phyloP scores from a whole-genome alignment of 257 asterid species.

The Nicotiana knightiana region DNA sequence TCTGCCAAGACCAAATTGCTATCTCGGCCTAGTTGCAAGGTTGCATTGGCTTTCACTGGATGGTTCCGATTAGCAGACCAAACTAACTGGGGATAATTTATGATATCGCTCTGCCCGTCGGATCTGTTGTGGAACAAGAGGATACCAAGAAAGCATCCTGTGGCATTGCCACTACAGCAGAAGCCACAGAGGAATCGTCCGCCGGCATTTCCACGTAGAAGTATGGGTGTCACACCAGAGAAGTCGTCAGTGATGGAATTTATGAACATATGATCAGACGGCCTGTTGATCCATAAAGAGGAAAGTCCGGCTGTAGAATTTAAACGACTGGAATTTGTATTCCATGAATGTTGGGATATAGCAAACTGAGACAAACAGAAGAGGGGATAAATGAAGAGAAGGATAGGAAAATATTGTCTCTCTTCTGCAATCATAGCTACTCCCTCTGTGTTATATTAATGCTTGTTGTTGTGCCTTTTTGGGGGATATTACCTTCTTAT shows the following conservation, averaged over 20 bases:
- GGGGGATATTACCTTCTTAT: too few relatives aligned
- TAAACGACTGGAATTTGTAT: neutral
- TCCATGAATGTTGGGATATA: neutral
- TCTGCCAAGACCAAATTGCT: conserved; percentile 19
- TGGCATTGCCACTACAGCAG: neutral
- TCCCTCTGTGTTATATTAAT: too few relatives aligned
- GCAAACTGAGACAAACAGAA: neutral
- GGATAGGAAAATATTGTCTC: neutral
- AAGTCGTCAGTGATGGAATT: neutral
- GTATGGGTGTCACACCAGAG: neutral
- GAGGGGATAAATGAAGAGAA: neutral
- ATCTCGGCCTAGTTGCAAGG: conserved; percentile 14
- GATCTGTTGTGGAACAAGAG: neutral
- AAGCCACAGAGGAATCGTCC: neutral
- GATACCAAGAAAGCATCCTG: neutral
- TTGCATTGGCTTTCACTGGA: conserved; percentile 21
- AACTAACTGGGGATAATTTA: neutral
- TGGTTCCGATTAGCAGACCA: conserved; percentile 22
- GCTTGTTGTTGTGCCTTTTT: neutral
- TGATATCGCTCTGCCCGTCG: too few relatives aligned
- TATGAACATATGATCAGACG: neutral
- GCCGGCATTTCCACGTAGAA: neutral
- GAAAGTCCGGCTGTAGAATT: neutral
- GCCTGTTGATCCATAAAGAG: neutral
- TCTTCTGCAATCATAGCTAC: neutral